A percentile compares a stretch with the other conserved stretches of the same genome.
These are phyloP conservation scores for Sporopachydermia cereana DNA, from an alignment of 1,139 yeast species.

Conservation along the genomic window DNA sequence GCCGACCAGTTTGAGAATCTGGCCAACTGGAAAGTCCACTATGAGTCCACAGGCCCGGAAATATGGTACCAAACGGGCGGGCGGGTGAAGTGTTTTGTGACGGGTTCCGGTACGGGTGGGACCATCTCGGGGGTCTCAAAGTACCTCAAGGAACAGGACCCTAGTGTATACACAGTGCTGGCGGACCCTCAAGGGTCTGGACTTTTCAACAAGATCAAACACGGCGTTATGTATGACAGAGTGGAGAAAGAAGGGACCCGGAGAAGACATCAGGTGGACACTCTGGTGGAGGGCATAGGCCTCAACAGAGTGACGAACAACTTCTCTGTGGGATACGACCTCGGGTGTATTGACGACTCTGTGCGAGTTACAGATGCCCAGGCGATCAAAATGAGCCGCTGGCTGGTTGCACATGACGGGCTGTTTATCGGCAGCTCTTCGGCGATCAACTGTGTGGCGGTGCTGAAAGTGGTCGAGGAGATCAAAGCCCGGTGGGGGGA, in stretches of 20 bases:
- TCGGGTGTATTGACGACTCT: constrained; percentile 56
- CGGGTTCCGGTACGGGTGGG: constrained; percentile 49
- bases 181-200: constrained; percentile 98
- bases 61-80: constrained; percentile 60
- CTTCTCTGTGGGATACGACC: constrained; percentile 54
- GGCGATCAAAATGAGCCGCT: constrained; percentile 83
- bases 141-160: constrained; percentile 45
- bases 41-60: constrained; percentile 81
- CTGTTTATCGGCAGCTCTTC: constrained; percentile 85
- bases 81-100: constrained; percentile 53
- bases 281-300: constrained; percentile 90
- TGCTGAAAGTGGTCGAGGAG: constrained; percentile 50
- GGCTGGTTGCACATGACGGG: constrained; percentile 72
- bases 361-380: constrained; percentile 67
- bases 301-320: constrained; percentile 77
- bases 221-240: constrained; percentile 85
- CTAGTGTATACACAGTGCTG: constrained; percentile 33
- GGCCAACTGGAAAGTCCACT: constrained; percentile 81
- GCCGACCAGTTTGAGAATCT: constrained; percentile 96
- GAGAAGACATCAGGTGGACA: constrained; percentile 92
- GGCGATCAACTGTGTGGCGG: constrained; percentile 89
- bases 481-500: constrained; percentile 42
- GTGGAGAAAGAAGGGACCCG: constrained; percentile 90
- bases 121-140: constrained; percentile 83
- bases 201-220: constrained; percentile 68